phyloP scores from a whole-genome alignment of 169 alveolate genomes.

The Plasmodium gaboni region DNA sequence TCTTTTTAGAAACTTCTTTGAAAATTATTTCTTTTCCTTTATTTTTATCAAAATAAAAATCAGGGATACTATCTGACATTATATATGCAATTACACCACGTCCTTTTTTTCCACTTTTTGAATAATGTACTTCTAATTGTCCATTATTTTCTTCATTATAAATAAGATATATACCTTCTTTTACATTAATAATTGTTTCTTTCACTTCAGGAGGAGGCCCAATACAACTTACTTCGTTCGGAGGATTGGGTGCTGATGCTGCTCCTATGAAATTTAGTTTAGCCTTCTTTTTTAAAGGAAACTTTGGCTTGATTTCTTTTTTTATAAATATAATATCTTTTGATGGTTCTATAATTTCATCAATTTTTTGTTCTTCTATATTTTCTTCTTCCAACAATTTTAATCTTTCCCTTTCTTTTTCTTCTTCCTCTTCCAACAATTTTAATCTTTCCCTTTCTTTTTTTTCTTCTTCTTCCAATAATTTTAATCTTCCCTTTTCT shows the following conservation, averaged over 20 bases:
- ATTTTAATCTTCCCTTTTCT: neutral
- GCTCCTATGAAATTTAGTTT: conserved; percentile 59
- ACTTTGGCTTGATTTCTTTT: conserved; percentile 26
- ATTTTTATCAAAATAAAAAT: conserved; percentile 78
- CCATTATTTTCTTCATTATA: conserved; percentile 53
- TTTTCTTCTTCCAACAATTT: conserved; percentile 10
- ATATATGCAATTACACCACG: conserved; percentile 72
- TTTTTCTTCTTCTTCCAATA: neutral
- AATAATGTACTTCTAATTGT: conserved; percentile 63
- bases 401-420: conserved; percentile 18
- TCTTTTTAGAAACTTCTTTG: conserved; percentile 69
- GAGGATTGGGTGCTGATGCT: conserved; percentile 75
- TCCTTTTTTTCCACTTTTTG: conserved; percentile 33
- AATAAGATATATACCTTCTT: conserved; percentile 52
- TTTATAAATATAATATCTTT: conserved; percentile 17
- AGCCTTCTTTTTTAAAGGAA: conserved; percentile 36
- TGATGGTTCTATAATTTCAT: neutral
- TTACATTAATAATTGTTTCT: conserved; percentile 21
- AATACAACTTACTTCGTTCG: conserved; percentile 15
- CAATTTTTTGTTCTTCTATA: conserved; percentile 8
- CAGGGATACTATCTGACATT: conserved; percentile 73
- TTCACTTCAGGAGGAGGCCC: conserved; percentile 58
- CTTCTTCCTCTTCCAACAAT: conserved; percentile 54
- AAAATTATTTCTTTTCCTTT: conserved; percentile 75
- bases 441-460: conserved; percentile 13